Evolutionary conservation across 805 yeast species (phyloP).

Genomic region (Kodamaea laetipori): DNA sequence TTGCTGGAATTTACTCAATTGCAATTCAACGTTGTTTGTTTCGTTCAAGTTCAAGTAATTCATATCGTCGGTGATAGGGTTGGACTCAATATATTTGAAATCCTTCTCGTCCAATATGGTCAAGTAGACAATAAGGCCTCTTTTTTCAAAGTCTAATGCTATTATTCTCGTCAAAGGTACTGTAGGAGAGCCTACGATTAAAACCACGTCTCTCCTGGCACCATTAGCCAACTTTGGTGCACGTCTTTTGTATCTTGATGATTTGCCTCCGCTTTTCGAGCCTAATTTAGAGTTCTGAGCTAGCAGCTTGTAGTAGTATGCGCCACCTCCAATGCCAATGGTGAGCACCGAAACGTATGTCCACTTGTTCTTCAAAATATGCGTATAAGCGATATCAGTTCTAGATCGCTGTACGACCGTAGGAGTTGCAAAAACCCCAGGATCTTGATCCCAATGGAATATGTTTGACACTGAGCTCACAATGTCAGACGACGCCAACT

Average conservation of each 20-base stretch:
- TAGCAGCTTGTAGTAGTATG: slow-evolving; percentile 14
- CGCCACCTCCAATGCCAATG: slow-evolving; percentile 29
- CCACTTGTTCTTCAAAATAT: slow-evolving; percentile 10
- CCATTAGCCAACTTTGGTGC: slow-evolving; percentile 69
- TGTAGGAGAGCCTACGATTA: slow-evolving; percentile 74
- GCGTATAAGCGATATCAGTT: slow-evolving; percentile 1
- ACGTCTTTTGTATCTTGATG: slow-evolving; percentile 41
- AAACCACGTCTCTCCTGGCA: slow-evolving; percentile 71
- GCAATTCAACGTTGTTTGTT: slow-evolving; percentile 45
- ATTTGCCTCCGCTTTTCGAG: background rate
- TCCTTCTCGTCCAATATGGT: slow-evolving; percentile 69
- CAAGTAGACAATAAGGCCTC: slow-evolving; percentile 82
- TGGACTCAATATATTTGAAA: slow-evolving; percentile 48
- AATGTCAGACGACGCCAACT: slow-evolving; percentile 21
- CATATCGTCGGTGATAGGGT: slow-evolving; percentile 67
- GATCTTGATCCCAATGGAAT: background rate
- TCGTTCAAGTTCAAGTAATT: slow-evolving; percentile 62
- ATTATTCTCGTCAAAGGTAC: slow-evolving; percentile 71
- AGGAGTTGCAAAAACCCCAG: background rate
- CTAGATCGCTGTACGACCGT: slow-evolving; percentile 8
- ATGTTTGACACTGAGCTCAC: background rate
- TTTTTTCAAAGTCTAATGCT: slow-evolving; percentile 70
- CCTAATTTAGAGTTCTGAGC: background rate
- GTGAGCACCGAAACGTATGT: slow-evolving; percentile 20
- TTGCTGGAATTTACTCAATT: slow-evolving; percentile 51